A percentile compares a stretch with the other conserved stretches of the same genome.
phyloP scores from a whole-genome alignment of 768 basidiomycete species.

The Pleurotus citrinopileatus region DNA sequence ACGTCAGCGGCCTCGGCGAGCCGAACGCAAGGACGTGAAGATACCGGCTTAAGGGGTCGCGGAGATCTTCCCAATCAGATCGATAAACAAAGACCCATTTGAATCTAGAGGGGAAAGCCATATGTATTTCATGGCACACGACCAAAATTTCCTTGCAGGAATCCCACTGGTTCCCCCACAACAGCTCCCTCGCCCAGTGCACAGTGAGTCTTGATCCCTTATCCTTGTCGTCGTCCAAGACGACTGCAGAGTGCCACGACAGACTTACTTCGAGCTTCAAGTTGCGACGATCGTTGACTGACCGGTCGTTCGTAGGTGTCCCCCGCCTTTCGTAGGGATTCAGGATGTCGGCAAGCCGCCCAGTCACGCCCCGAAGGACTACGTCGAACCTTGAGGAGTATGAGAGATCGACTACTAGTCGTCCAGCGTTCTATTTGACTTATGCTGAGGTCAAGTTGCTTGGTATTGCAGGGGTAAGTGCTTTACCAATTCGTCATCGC shows the following conservation, averaged over 20 bases:
- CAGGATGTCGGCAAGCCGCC: not conserved
- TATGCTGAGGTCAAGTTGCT: slow-evolving; percentile 57
- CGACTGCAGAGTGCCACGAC: not conserved
- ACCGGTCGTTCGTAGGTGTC: no score
- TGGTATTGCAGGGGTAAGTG: slow-evolving; percentile 56
- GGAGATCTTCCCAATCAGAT: not conserved
- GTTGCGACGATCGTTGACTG: not conserved
- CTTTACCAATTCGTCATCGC: not conserved
- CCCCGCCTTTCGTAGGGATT: no score
- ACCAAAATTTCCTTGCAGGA: not conserved
- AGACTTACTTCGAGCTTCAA: not conserved
- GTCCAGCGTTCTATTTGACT: slow-evolving; percentile 26
- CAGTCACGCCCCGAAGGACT: not conserved
- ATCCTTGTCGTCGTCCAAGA: not conserved
- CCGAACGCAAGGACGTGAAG: not conserved
- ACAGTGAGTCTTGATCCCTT: slow-evolving; percentile 1
- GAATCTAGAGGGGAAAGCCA: not conserved
- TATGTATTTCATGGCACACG: slow-evolving; percentile 3
- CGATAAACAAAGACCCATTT: not conserved
- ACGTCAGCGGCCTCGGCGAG: not conserved
- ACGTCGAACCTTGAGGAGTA: slow-evolving; percentile 17
- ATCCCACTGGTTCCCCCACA: not conserved
- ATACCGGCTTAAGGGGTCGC: not conserved
- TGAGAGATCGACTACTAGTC: slow-evolving; percentile 20
- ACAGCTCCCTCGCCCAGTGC: not conserved